Evolutionary conservation across 2,329 filamentous ascomycete species (phyloP).

Genomic region (Mariannaea sp.): DNA sequence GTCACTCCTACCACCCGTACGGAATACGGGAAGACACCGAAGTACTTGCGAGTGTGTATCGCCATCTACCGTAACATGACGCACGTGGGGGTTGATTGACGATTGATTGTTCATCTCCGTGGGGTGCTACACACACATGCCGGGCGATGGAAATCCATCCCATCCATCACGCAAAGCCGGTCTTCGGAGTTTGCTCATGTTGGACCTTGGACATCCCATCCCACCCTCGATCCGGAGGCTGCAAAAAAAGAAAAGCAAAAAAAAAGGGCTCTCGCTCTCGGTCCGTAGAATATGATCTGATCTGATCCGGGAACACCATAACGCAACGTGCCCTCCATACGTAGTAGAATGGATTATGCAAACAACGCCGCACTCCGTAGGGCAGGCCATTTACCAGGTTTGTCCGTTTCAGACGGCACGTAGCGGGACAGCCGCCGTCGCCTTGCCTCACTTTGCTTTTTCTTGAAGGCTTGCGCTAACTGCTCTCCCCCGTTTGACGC

Average conservation of each 20-base stretch:
- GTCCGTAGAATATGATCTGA: no score
- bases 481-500: background rate
- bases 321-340: background rate
- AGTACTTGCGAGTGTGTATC: no score
- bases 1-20: conserved; percentile 5
- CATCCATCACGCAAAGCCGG: background rate
- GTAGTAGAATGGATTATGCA: background rate
- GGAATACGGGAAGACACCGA: no score
- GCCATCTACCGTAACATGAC: background rate
- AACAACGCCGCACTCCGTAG: no score
- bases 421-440: conserved; percentile 1
- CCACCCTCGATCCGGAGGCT: background rate
- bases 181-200: conserved; percentile 1
- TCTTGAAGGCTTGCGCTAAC: background rate
- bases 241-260: no score
- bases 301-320: background rate
- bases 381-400: background rate
- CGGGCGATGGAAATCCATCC: background rate
- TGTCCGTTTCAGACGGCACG: conserved; percentile 12
- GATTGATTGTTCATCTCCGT: background rate
- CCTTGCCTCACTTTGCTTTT: no score
- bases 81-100: background rate
- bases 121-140: conserved; percentile 1
- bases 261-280: no score
- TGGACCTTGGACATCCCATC: background rate